phyloP scores from a whole-genome alignment of 78 protist species.

The Bigelowiella natans region DNA sequence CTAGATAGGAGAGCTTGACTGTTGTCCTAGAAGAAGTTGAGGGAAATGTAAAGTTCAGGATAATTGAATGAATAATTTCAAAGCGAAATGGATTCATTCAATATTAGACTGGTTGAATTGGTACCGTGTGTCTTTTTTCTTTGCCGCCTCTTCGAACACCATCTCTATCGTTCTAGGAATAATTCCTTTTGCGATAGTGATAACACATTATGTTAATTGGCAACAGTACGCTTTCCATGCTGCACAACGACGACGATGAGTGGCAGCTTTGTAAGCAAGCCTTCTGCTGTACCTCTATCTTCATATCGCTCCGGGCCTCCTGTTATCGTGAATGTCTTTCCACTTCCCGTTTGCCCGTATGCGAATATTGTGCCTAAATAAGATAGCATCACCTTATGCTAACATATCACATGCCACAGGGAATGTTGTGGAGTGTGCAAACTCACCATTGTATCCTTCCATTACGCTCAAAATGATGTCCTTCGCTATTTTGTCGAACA shows the following conservation, averaged over 20 bases:
- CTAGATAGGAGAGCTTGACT: conserved; percentile 44
- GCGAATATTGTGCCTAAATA: conserved; percentile 31
- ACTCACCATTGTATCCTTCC: neutral
- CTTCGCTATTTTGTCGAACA: neutral
- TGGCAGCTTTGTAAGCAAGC: too few species aligned
- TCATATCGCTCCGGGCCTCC: conserved; percentile 49
- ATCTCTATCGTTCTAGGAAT: conserved; percentile 47
- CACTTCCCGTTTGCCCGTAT: conserved; percentile 52
- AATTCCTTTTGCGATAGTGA: too few species aligned
- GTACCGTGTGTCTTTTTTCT: neutral
- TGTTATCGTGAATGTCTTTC: conserved; percentile 55
- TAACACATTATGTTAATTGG: too few species aligned
- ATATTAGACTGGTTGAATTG: too few species aligned
- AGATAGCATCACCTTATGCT: too few species aligned
- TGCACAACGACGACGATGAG: too few species aligned
- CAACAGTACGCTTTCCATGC: too few species aligned
- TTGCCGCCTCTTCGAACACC: conserved; percentile 14
- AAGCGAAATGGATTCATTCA: too few species aligned
- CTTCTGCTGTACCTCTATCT: conserved; percentile 41
- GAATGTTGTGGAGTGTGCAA: too few species aligned
- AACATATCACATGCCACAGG: too few species aligned
- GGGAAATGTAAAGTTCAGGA: neutral
- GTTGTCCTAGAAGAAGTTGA: neutral
- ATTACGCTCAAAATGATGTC: neutral
- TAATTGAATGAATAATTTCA: neutral